These are phyloP conservation scores for Fomitopsis betulina DNA, from an alignment of 1,284 basidiomycete species.

Conservation along the genomic window DNA sequence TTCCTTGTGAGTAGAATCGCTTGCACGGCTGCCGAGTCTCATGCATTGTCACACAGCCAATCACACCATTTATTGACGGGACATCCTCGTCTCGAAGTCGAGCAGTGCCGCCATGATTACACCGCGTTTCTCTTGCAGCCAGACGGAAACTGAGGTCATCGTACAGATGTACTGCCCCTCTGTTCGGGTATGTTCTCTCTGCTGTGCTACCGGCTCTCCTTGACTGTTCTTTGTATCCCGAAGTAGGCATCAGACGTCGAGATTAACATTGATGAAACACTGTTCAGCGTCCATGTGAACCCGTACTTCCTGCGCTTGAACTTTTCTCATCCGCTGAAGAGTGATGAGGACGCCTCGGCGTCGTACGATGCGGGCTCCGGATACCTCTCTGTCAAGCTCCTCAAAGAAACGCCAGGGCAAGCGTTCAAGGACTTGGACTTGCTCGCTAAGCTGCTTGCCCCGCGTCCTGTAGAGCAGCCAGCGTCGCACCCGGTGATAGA, in stretches of 20 bases:
- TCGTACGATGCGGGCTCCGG: conserved; percentile 70
- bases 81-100: neutral
- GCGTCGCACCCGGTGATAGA: conserved; percentile 53
- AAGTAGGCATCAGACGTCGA: conserved; percentile 74
- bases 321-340: conserved; percentile 57
- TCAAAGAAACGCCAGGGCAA: conserved; percentile 61
- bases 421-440: conserved; percentile 73
- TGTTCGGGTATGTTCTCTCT: conserved; percentile 54
- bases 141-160: conserved; percentile 55
- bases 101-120: conserved; percentile 58
- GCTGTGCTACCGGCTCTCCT: conserved; percentile 13
- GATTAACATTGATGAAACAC: conserved; percentile 65
- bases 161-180: conserved; percentile 72
- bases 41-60: too few species aligned
- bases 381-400: conserved; percentile 63
- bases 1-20: too few species aligned
- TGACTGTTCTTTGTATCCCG: conserved; percentile 22
- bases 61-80: too few species aligned
- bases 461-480: conserved; percentile 39
- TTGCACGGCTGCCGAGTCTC: too few species aligned
- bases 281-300: conserved; percentile 72
- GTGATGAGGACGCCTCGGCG: conserved; percentile 69
- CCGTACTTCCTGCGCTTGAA: conserved; percentile 79
- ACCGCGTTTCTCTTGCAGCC: conserved; percentile 70
- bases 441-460: conserved; percentile 68